phyloP scores from a whole-genome alignment of 169 alveolate genomes.

The Eimeria tenella region DNA sequence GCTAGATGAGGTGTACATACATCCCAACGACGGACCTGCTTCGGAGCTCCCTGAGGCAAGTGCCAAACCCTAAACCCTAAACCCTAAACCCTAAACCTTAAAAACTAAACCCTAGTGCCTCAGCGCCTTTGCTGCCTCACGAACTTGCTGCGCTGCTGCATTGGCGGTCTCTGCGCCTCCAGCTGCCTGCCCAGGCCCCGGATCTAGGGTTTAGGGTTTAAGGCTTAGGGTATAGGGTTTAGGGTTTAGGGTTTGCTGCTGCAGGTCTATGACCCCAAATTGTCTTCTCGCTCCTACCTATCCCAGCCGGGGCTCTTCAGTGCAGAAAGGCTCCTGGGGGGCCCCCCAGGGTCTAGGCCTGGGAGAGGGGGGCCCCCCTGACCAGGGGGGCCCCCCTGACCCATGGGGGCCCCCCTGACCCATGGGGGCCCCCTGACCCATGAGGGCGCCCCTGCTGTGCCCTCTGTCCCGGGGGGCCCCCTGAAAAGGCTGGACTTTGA shows the following conservation, averaged over 20 bases:
- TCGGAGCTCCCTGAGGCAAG: conserved; percentile 31
- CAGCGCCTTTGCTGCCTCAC: too few relatives aligned
- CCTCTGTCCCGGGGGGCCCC: too few relatives aligned
- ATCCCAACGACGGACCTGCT: too few relatives aligned
- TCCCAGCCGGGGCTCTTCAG: not conserved
- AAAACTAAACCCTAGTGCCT: too few relatives aligned
- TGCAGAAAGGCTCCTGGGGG: conserved; percentile 25
- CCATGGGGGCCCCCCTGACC: not conserved
- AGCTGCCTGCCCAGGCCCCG: not conserved
- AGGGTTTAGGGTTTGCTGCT: not conserved
- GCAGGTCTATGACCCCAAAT: not conserved
- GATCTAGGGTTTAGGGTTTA: not conserved
- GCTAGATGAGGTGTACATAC: conserved; percentile 24
- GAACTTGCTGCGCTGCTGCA: too few relatives aligned
- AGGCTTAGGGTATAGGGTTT: not conserved
- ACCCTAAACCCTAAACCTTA: too few relatives aligned
- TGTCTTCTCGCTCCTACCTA: conserved; percentile 1
- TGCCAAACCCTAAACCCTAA: not conserved
- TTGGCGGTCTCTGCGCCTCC: not conserved
- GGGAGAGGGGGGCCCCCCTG: not conserved
- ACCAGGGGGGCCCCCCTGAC: not conserved
- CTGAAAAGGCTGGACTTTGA: not conserved
- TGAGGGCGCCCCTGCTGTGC: not conserved
- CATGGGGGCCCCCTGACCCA: not conserved
- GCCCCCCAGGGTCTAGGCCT: not conserved